Base-by-base conservation (phyloP, 2,329 filamentous ascomycete species). In the Fusarium neocosmosporiellum region DNA sequence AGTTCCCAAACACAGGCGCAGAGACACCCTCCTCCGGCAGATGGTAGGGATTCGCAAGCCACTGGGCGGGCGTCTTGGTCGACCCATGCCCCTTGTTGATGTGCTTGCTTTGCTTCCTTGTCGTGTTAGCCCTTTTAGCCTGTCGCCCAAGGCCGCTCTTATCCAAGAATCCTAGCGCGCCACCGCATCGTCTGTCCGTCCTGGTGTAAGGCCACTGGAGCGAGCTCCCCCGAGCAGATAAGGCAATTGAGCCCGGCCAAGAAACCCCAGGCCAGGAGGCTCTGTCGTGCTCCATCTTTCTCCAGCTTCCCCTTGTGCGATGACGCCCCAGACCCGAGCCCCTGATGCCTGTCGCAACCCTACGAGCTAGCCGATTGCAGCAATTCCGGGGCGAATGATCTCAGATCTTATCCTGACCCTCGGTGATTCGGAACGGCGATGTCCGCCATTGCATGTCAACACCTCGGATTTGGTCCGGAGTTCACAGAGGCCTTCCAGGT, bases 361-460 rank as follows among this genome's bases (percentile, higher is more conserved):
- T 46, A 16, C 27, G 11, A 37, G 24, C 79, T 80, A 80, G 70
- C 73, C 71, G 58, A 18, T 70, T 80, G 61, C 33, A 75, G 79
- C 66, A 77, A 76, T 81, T 77, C 79, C 78, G 78, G 77, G 78
- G 76, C 70, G 69, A 69, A 74, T 76, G 76, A 80, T 80, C 79
- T 80, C 66, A 80, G 79, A 80, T 80, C 79, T 79, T 71, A 73
- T 73, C 75, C 75, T 78, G 65, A 66, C 59, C 41, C 66, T 76
- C 76, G 78, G 76, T 79, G 79, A 68, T 77, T 78, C 78, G 77
- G 78, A 73, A 74, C 77, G 77, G 77, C 69, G 71, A 80, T 76
- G 73, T 75, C 76, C 77, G 77, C 69, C 62, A 46, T 43, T 54
- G 63, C 65, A 63, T 71, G 48, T 50, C 27, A 37, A 48, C 39